Percentiles rank a stretch among this genome's conserved stretches.
These are phyloP conservation scores for Botryotinia narcissicola DNA, from an alignment of 2,329 filamentous ascomycete genomes.

Conservation along the genomic window DNA sequence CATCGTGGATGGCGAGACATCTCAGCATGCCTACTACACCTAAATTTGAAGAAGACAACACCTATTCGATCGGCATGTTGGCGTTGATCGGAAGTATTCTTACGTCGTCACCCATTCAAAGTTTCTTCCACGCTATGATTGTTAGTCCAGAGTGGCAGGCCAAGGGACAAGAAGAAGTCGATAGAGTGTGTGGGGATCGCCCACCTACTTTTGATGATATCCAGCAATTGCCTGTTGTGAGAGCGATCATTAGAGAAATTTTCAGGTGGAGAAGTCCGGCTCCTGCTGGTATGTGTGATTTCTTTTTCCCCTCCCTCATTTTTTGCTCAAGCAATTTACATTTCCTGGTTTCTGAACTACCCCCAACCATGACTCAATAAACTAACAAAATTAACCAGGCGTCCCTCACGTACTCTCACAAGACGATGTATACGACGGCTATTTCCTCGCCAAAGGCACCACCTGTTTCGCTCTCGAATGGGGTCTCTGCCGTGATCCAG, in stretches of 20 bases:
- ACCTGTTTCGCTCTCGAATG: constrained; percentile 41
- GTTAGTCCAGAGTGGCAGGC: constrained; percentile 25
- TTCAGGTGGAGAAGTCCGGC: constrained; percentile 21
- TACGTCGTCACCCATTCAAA: constrained; percentile 37
- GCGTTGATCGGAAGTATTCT: constrained; percentile 17
- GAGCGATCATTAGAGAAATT: constrained; percentile 47
- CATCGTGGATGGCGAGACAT: constrained; percentile 11
- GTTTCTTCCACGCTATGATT: constrained; percentile 32
- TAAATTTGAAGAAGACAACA: constrained; percentile 7
- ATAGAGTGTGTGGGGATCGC: constrained; percentile 48
- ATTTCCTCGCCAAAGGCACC: constrained; percentile 26
- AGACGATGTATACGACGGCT: constrained; percentile 52
- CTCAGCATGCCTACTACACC: neutral
- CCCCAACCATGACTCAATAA: neutral
- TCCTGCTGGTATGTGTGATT: constrained; percentile 39
- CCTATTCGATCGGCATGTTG: constrained; percentile 17
- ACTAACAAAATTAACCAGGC: constrained; percentile 42
- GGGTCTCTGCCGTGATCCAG: constrained; percentile 36
- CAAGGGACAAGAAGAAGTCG: constrained; percentile 45
- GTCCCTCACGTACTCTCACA: constrained; percentile 53
- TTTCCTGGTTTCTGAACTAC: constrained; percentile 28
- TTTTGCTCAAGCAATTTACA: neutral
- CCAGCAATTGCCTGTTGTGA: constrained; percentile 44
- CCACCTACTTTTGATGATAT: constrained; percentile 49
- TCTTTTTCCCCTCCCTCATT: too few species aligned